Base-by-base conservation (phyloP, 2,329 filamentous ascomycete species). In the Aspergillus thermomutatus region DNA sequence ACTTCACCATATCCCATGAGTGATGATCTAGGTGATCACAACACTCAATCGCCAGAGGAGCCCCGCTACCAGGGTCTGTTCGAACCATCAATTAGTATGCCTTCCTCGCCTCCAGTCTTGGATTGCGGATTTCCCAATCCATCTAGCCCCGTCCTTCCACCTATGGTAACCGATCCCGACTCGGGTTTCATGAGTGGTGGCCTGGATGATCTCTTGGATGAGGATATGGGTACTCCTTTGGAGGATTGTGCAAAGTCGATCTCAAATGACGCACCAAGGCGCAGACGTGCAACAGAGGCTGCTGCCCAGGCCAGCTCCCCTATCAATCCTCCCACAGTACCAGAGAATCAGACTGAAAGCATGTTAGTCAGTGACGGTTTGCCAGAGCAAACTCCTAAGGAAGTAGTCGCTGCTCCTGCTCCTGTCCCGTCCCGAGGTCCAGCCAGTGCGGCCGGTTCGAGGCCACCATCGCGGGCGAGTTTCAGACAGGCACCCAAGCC, bases 171-270 rank as follows among this genome's bases (percentile, higher is more conserved):
- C 69, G 65, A 76, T 66, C 78, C 78, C 19, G 91, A 96, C 69
- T 92, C 90, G 14, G 90, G 90, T 1, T 95, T 95, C 67, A 90
- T 92, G 83, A 94, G 90, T 69, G 89, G 88, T n/a, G 83, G 86
- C 6, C 72, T 88, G 17, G 83, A 88, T n/a, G 86, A 88, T 26
- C 79, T 87, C 5, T 84, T 91, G 57, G 87, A 87, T 40, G 85
- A 90, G 25, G 81, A 85, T 47, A 62, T 65, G 7, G 61, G 56
- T 8, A 70, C 68, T 1, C 67, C 69, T 4, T 54, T 66, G n/a
- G 69, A 68, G 19, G 64, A 68, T 25, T 58, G 55, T 25, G 58
- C 60, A 46, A 64, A 59, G n/a, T 54, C 57, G 19, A 52, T 57
- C 0, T 59, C 63, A 5, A 66, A 66, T 25, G 62, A 60, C 19